Base-by-base conservation (phyloP, 805 yeast genomes). In the Ogataea methanolica region DNA sequence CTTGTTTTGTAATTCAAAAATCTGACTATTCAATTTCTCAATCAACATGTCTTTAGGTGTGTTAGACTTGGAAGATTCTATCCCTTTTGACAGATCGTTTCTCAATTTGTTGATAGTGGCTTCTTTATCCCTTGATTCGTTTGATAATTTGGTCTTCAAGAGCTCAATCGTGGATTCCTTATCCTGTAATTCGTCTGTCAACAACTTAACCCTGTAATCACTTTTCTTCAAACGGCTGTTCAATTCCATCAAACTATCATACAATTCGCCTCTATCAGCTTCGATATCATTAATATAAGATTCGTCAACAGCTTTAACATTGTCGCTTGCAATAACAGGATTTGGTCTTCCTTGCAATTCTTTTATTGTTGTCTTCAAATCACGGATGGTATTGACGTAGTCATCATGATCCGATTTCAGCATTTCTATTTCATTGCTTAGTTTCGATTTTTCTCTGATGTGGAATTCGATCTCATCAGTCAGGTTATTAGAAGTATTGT, bases 231-330 rank as follows among this genome's bases (percentile, higher is more conserved):
- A 35, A 12, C 48, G 51, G 12, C 53, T 48, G 37, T 51, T 51
- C 41, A 52, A 31, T 7, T 48, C 46, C 6, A 54, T 44, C 41
- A 58, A 36, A 21, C 48, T 48, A 41, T 58, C 59, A 39, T 57
- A 53, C 21, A 58, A 43, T 5, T 54, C 46, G 35, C 50, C 40
- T 42, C 58, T 48, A 41, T 60, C 61, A 16, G 54, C 56, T 47
- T 68, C 69, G 6, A 68, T 50, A 9, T 60, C 60, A 1, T 65
- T 59, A 12, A 67, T 43, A 37, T 62, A 61, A n/a, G 59, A 55
- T 36, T 56, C 58, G 35, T 57, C 29, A 29, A 46, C 45, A 51
- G 33, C 48, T 52, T 35, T 49, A 37, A 17, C 48, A 47, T 15
- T 41, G 42, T 26, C 51, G 46, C 35, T 49, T 41, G 17, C 21